Conservation (phyloP, 208 protist species). For the Leptomonas pyrrhocoris region DNA sequence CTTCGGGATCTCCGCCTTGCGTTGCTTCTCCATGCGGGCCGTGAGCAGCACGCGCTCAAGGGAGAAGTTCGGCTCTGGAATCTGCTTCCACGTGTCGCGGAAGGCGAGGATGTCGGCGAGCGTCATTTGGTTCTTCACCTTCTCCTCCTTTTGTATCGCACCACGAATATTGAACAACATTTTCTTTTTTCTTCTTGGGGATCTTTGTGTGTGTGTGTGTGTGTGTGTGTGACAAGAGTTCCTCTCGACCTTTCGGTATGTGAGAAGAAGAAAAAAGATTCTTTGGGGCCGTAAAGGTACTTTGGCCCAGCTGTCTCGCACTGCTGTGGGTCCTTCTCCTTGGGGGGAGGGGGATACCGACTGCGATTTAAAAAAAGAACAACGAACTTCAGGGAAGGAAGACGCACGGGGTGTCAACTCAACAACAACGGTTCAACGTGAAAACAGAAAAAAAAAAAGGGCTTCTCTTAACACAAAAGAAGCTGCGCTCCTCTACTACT, state of each 20-base stretch:
- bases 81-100: constrained; percentile 82
- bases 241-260: neutral
- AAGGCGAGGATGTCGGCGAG: constrained; percentile 79
- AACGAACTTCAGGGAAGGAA: constrained; percentile 1
- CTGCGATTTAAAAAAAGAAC: neutral
- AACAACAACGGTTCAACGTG: neutral
- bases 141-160: constrained; percentile 65
- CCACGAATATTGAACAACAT: constrained; percentile 84
- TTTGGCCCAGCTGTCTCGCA: too few relatives aligned
- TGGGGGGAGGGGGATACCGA: too few relatives aligned
- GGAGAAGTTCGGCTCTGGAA: constrained; percentile 69
- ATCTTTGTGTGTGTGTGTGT: neutral
- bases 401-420: neutral
- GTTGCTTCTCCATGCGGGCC: constrained; percentile 58
- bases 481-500: constrained; percentile 18
- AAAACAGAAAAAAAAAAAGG: neutral
- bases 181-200: constrained; percentile 11
- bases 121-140: constrained; percentile 76
- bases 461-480: neutral
- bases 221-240: too few relatives aligned
- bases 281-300: too few relatives aligned
- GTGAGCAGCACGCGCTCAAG: constrained; percentile 63
- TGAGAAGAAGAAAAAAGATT: constrained; percentile 4
- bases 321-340: too few relatives aligned
- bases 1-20: constrained; percentile 72